Percentiles rank a stretch among this genome's conserved stretches.
Evolutionary conservation across 2,329 filamentous ascomycete genomes (phyloP).

Genomic region (Arthrobotrys entomopaga): DNA sequence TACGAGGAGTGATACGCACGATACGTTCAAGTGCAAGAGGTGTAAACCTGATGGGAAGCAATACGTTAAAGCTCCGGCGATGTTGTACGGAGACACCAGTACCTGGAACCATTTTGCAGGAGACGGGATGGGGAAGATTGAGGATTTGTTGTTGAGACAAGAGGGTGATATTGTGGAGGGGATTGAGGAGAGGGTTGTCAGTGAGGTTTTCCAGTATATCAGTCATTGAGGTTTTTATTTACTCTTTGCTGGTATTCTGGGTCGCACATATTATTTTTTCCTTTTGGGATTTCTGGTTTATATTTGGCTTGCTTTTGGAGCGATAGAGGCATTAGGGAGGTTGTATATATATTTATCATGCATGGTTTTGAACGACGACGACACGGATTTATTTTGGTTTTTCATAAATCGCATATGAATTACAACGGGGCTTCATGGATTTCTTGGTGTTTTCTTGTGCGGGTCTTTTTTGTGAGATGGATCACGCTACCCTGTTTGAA

Average conservation of each 20-base stretch:
- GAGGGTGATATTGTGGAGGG: conserved; percentile 72
- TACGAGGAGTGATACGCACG: conserved; percentile 92
- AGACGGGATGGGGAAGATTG: conserved; percentile 79
- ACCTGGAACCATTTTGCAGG: conserved; percentile 99
- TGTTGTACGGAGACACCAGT: conserved; percentile 97
- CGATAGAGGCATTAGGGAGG: no score
- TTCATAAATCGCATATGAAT: no score
- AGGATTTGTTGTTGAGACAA: conserved; percentile 89
- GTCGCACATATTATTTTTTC: no score
- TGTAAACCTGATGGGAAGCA: conserved; percentile 85
- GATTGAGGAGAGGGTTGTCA: conserved; percentile 72
- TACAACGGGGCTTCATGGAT: no score
- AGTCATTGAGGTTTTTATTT: conserved; percentile 71
- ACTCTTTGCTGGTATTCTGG: neutral
- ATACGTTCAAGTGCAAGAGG: conserved; percentile 97
- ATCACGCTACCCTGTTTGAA: no score
- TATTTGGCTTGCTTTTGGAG: no score
- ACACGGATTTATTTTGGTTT: no score
- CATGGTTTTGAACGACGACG: no score
- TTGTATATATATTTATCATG: no score
- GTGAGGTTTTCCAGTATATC: conserved; percentile 98
- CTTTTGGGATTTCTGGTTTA: no score
- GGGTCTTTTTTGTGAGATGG: no score
- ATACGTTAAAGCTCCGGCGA: conserved; percentile 87
- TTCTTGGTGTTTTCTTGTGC: no score